These are phyloP conservation scores for Haberlea rhodopensis DNA, from an alignment of 257 asterid genomes.

Conservation along the genomic window DNA sequence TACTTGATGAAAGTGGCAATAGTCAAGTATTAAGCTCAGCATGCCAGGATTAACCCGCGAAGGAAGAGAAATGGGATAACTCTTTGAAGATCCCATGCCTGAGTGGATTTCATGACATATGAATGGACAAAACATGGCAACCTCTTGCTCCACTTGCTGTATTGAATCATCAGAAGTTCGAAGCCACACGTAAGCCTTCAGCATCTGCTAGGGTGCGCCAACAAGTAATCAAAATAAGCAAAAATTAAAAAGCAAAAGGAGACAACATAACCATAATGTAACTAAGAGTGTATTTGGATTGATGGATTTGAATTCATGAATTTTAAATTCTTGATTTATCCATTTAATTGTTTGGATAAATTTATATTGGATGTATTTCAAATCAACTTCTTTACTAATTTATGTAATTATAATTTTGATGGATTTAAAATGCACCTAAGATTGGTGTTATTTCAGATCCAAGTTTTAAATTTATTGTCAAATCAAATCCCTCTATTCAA, in stretches of 20 bases:
- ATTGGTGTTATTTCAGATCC: no score
- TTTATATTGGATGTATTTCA: no score
- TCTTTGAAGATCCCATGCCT: constrained; percentile 87
- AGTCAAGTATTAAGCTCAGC: constrained; percentile 87
- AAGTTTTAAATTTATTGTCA: no score
- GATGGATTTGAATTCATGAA: no score
- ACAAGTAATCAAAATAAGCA: constrained; percentile 20
- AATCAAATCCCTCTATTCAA: no score
- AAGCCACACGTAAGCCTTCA: constrained; percentile 89
- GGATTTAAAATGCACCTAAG: no score
- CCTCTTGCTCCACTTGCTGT: constrained; percentile 88
- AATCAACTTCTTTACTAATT: no score
- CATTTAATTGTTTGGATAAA: no score
- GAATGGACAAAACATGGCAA: constrained; percentile 81
- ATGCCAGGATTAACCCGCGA: constrained; percentile 75
- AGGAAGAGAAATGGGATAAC: constrained; percentile 81
- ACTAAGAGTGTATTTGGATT: no score
- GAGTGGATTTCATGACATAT: constrained; percentile 78
- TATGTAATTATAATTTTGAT: no score
- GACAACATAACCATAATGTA: not conserved
- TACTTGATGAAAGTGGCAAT: constrained; percentile 86
- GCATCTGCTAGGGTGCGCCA: constrained; percentile 45
- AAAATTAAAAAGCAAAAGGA: not conserved
- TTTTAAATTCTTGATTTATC: no score
- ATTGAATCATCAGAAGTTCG: constrained; percentile 77